phyloP scores from a whole-genome alignment of 1,284 basidiomycete genomes.

The Rhodotorula sp. region DNA sequence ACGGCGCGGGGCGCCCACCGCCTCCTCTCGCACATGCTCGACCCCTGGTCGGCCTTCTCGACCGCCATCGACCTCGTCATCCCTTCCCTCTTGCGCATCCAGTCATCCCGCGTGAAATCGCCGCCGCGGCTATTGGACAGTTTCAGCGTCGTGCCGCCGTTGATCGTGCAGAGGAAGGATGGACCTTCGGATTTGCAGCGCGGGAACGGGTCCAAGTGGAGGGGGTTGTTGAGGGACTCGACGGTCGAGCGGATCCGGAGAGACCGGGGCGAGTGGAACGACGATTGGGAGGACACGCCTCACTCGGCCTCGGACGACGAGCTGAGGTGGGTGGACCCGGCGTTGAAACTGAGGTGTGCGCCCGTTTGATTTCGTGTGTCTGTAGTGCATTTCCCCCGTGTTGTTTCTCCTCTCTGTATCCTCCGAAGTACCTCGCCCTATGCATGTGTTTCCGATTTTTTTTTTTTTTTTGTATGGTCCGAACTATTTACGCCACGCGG shows the following conservation, averaged over 20 bases:
- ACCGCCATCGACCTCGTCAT: constrained; percentile 54
- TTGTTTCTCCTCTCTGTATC: background rate
- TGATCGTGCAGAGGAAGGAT: constrained; percentile 48
- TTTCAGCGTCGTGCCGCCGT: constrained; percentile 46
- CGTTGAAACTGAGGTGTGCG: constrained; percentile 28
- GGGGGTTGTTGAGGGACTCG: constrained; percentile 47
- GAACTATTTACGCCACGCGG: background rate
- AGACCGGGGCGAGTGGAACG: constrained; percentile 32
- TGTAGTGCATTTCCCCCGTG: background rate
- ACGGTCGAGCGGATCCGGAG: constrained; percentile 46
- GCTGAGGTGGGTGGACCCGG: constrained; percentile 29
- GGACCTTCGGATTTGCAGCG: constrained; percentile 46
- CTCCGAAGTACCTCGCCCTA: too few species aligned
- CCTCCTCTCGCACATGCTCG: constrained; percentile 34
- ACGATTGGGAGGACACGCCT: constrained; percentile 31
- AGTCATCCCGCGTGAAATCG: constrained; percentile 19
- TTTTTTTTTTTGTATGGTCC: too few species aligned
- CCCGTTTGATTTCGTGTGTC: background rate
- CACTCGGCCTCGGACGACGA: constrained; percentile 7
- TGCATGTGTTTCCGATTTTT: too few species aligned
- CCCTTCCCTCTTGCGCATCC: constrained; percentile 59
- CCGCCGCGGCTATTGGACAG: constrained; percentile 15
- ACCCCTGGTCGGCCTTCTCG: constrained; percentile 46
- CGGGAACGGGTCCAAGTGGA: constrained; percentile 46
- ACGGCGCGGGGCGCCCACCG: constrained; percentile 37